Conservation (phyloP, 768 basidiomycete genomes). For the Amanita fuliginea region DNA sequence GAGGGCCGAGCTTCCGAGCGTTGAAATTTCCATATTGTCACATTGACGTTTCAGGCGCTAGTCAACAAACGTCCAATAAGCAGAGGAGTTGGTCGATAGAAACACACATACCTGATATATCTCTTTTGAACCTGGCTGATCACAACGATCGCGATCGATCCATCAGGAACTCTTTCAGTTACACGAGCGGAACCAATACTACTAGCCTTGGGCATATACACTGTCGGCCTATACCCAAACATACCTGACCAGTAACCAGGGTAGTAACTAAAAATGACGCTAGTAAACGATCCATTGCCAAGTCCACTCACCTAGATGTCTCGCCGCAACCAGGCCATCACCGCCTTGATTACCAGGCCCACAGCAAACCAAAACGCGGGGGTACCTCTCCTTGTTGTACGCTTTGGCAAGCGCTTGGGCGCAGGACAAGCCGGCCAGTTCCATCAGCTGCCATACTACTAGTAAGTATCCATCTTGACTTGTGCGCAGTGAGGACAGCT, state of each 20-base stretch:
- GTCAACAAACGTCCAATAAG: neutral
- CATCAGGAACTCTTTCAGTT: conserved; percentile 2
- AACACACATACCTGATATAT: conserved; percentile 75
- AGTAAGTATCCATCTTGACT: neutral
- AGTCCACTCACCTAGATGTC: conserved; percentile 54
- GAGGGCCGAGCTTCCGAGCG: conserved; percentile 31
- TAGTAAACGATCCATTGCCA: too few species aligned
- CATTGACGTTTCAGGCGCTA: conserved; percentile 82
- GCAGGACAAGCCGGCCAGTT: conserved; percentile 89
- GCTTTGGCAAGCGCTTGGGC: conserved; percentile 79
- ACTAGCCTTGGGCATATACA: conserved; percentile 88
- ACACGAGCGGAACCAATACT: neutral
- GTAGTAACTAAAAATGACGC: too few species aligned
- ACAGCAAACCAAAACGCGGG: conserved; percentile 85
- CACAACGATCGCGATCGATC: conserved; percentile 34
- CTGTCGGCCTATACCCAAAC: conserved; percentile 83
- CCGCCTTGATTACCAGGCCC: conserved; percentile 98
- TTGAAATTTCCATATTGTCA: conserved; percentile 73
- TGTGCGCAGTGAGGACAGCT: too few species aligned
- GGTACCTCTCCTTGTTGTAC: conserved; percentile 54
- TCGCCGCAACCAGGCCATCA: conserved; percentile 92
- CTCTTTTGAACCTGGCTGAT: conserved; percentile 62
- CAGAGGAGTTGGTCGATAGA: neutral
- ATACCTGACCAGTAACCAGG: too few species aligned
- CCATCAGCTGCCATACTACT: conserved; percentile 64